Evolutionary conservation across 2,329 filamentous ascomycete genomes (phyloP), one percentile per base, ranked within the genome.

Genomic region (Aureobasidium sp.): DNA sequence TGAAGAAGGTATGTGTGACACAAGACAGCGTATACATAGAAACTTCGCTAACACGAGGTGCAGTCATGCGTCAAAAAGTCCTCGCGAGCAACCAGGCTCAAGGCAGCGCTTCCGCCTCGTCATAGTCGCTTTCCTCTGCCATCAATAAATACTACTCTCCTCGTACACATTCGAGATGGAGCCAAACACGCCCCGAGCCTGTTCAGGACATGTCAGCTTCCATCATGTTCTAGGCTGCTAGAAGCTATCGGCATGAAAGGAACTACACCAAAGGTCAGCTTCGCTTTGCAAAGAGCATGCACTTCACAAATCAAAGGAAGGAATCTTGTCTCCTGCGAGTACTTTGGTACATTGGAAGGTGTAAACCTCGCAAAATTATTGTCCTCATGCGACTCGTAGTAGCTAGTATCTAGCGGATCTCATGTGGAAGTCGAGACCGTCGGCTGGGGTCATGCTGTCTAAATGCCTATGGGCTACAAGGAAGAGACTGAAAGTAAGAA

Each of bases 1-100:
- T 25, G 94, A 99, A 78, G 93, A 97, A 34, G 62, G 62, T 63
- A 45, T 41, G 25, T 7, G 5, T 41, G 22, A n/a, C 22, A 31
- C 15, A 17, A 7, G 22, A 31, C 5, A 8, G 29, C 25, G n/a
- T 20, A 36, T 39, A 11, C 58, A 31, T 7, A 34, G 31, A n/a
- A 9, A 6, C 2, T 20, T 25, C 11, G 58, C 64, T 70, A 72
- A 68, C 71, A 57, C 27, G 17, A 51, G 49, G 48, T 48, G 44
- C 66, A 81, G 79, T 80, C 41, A 70, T 83, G 68, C 75, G 80
- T 64, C 78, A 81, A 69, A 83, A 82, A 68, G 75, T 82, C 65
- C 73, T 82, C 41, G 75, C 70, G 56, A 77, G 76, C 65, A 76
- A 78, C 53, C 61, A 62, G 22, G 61, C 61, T n/a, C 22, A 27